phyloP scores from a whole-genome alignment of 164 flowering plant genomes.

The Berberis thunbergii region DNA sequence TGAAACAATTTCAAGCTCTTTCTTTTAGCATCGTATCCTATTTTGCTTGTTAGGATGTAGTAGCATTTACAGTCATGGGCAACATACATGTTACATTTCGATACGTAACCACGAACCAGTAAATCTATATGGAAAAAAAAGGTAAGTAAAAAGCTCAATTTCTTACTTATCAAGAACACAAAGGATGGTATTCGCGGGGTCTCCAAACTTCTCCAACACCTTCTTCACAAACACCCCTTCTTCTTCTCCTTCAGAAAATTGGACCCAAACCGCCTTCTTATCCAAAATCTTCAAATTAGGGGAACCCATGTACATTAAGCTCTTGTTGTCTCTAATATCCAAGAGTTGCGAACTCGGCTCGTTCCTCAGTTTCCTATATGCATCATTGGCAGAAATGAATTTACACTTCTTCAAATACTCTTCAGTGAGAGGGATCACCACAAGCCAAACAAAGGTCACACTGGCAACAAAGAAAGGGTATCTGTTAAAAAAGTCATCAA shows the following conservation, averaged over 20 bases:
- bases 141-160: neutral
- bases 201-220: constrained; percentile 41
- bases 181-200: constrained; percentile 47
- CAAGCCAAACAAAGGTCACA: constrained; percentile 72
- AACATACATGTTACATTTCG: too few relatives aligned
- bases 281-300: constrained; percentile 61
- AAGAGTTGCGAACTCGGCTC: constrained; percentile 54
- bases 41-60: too few relatives aligned
- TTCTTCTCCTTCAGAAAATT: constrained; percentile 47
- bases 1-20: too few relatives aligned
- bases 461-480: constrained; percentile 80
- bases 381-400: constrained; percentile 55
- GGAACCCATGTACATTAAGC: constrained; percentile 36
- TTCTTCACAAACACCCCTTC: constrained; percentile 50
- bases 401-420: constrained; percentile 60
- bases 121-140: neutral
- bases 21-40: too few relatives aligned
- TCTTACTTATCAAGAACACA: constrained; percentile 80
- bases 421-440: constrained; percentile 58
- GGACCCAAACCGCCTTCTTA: constrained; percentile 44
- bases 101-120: too few relatives aligned
- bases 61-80: too few relatives aligned
- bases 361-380: constrained; percentile 57
- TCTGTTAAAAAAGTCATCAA: constrained; percentile 68
- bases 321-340: constrained; percentile 64